Evolutionary conservation across 805 yeast species (phyloP), one percentile per base, ranked within the genome.

Genomic region (Wickerhamiella sergipiensis): DNA sequence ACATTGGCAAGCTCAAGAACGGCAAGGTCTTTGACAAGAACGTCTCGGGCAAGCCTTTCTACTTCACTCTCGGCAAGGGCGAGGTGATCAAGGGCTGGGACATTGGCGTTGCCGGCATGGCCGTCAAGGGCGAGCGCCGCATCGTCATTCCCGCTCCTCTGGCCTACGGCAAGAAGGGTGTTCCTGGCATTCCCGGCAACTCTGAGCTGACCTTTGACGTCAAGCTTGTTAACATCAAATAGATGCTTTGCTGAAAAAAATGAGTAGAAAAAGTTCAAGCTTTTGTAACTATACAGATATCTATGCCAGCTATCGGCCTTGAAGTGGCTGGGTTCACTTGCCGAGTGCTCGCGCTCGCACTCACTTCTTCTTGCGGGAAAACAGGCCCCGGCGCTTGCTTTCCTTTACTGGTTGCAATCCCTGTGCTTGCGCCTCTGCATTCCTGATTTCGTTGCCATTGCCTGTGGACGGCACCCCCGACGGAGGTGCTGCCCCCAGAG

Each of bases 31-130:
- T 92, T 60, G 99, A 92, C 78, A 89, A 90, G 71, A 92, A 92
- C 81, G 87, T 95, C 61, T 77, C 82, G 58, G 99, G 99, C 64
- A 90, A 87, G 75, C 98, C 99, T 64, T 92, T 92, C 70, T 71
- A 72, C 57, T 92, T 92, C 72, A 79, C 78, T 56, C 78, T 92
- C 61, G 98, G 98, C 64, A 85, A 83, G 69, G 98, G 97, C 66
- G 98, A 92, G 73, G 97, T 95, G 61, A 92, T 92, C 76, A 86
- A 86, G 71, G 98, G 97, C 58, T 92, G 95, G 86, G 99, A 92
- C 67, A 78, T 90, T 64, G 99, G 99, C 77, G 92, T 92, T 62
- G 88, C 90, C 53, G 97, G 97, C 67, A 89, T 92, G 97, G 81
- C 95, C 52, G 95, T 86, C 66, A 96, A 96, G 64, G 97, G 97